Conservation (phyloP, 768 basidiomycete species). For the Auriscalpium orientale region DNA sequence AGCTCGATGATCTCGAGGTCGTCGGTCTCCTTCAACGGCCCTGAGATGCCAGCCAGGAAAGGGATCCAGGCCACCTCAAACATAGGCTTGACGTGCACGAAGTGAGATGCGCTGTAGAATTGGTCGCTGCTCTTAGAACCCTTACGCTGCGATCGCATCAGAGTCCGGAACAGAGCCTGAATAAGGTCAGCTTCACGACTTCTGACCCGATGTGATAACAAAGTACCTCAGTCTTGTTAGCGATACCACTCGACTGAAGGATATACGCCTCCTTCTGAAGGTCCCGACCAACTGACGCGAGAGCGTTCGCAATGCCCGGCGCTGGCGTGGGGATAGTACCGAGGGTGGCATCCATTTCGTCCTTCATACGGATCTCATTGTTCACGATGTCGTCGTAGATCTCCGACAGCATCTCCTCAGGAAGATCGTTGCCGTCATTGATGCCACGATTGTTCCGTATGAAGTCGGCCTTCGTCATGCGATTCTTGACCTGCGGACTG, state of each 20-base stretch:
- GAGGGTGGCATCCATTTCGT: slow-evolving; percentile 71
- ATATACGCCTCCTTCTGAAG: slow-evolving; percentile 94
- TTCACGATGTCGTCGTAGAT: slow-evolving; percentile 88
- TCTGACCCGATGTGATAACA: not conserved
- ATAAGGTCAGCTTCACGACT: too few relatives aligned
- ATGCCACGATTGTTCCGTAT: slow-evolving; percentile 94
- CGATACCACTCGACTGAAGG: slow-evolving; percentile 92
- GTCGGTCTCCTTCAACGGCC: slow-evolving; percentile 90
- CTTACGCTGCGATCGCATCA: slow-evolving; percentile 89
- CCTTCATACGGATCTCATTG: slow-evolving; percentile 98
- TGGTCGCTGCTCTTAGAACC: slow-evolving; percentile 72
- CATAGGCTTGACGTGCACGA: slow-evolving; percentile 96
- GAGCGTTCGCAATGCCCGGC: slow-evolving; percentile 71
- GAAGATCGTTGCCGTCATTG: slow-evolving; percentile 84
- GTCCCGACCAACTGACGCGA: slow-evolving; percentile 89
- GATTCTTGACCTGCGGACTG: slow-evolving; percentile 87
- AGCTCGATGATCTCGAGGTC: slow-evolving; percentile 88
- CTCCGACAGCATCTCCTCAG: slow-evolving; percentile 68
- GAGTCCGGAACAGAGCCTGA: slow-evolving; percentile 84
- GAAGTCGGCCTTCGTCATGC: slow-evolving; percentile 92
- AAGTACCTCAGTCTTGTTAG: slow-evolving; percentile 86
- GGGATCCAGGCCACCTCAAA: slow-evolving; percentile 99
- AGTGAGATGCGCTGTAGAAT: slow-evolving; percentile 94
- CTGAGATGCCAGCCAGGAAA: slow-evolving; percentile 91
- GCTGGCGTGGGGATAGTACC: slow-evolving; percentile 32